Base-by-base conservation (phyloP, 2,329 filamentous ascomycete genomes). In the Aureobasidium musti region DNA sequence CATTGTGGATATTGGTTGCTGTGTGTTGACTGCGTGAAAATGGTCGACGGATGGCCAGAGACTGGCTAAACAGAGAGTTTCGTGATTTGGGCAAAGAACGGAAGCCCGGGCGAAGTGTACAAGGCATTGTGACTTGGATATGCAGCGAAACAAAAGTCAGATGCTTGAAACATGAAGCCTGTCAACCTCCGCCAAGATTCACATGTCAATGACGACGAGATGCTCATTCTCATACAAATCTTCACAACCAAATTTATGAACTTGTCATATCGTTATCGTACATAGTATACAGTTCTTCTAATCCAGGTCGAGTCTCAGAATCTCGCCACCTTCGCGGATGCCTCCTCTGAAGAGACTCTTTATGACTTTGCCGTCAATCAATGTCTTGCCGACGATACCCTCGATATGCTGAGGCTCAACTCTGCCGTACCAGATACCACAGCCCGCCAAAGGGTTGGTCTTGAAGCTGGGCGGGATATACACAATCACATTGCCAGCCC, bases 381-480 rank as follows among this genome's bases (percentile, higher is more conserved):
- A 78, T 5, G 91, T 94, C 80, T 92, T 87, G 23, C 81, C 78
- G 5, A 95, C 82, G 54, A 95, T 85, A 0, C 91, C 91, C 74
- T 92, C 89, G 0, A 93, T 90, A 74, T 94, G 85, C 73, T 82
- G 84, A 3, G 90, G 89, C 70, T 89, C 89, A 1, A 95, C 88
- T 47, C 91, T 80, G 0, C 91, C 91, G 75, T 95, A 95, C 91
- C 91, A 95, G 2, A 95, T 84, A 0, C 91, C 91, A 72, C 86
- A 86, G 0, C 91, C 90, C 0, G 85, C 86, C 60, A 93, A 77
- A 5, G 85, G 82, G 74, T 91, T 86, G 0, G 47, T 69, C 5
- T 63, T 68, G 69, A 73, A 72, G 2, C 73, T 73, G 0, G 87
- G 89, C 5, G 91, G 91, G 5, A 95, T 75, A 73, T 95, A 95